Percentiles rank a stretch among this genome's conserved stretches.
Conservation (phyloP, 2,329 filamentous ascomycete species). For the Alternaria sp. region DNA sequence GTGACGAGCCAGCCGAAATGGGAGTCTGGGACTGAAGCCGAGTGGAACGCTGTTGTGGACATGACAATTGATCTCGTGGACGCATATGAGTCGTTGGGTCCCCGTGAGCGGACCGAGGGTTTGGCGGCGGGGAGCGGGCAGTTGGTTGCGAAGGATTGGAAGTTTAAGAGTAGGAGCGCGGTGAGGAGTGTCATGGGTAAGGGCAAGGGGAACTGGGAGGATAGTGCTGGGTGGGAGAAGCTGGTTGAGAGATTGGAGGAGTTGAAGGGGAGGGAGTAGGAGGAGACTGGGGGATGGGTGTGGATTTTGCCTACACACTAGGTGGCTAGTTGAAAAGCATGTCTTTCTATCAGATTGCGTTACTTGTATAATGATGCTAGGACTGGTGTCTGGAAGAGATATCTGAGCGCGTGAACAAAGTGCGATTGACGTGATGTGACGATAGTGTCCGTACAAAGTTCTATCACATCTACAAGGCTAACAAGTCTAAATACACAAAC, state of each 20-base stretch:
- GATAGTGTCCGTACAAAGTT: no score
- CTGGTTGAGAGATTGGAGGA: slow-evolving; percentile 61
- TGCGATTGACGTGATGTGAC: no score
- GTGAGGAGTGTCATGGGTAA: slow-evolving; percentile 83
- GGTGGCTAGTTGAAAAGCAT: background rate
- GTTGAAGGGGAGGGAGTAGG: slow-evolving; percentile 48
- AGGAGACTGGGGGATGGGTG: background rate
- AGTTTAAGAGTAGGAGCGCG: slow-evolving; percentile 85
- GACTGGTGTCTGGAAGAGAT: no score
- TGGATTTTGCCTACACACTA: background rate
- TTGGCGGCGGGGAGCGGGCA: slow-evolving; percentile 60
- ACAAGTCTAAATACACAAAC: no score
- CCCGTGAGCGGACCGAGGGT: slow-evolving; percentile 61
- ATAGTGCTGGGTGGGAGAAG: slow-evolving; percentile 70
- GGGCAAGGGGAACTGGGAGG: slow-evolving; percentile 84
- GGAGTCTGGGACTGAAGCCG: slow-evolving; percentile 66
- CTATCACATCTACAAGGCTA: no score
- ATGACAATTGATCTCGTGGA: slow-evolving; percentile 84
- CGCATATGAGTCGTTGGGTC: slow-evolving; percentile 77
- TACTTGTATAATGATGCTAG: background rate
- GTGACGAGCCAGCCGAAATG: slow-evolving; percentile 65
- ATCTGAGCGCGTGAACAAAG: no score
- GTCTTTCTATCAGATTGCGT: background rate
- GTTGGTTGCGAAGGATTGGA: slow-evolving; percentile 81
- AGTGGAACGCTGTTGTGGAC: slow-evolving; percentile 76